Evolutionary conservation across 1,139 yeast species (phyloP).

Genomic region (Suhomyces taliae): DNA sequence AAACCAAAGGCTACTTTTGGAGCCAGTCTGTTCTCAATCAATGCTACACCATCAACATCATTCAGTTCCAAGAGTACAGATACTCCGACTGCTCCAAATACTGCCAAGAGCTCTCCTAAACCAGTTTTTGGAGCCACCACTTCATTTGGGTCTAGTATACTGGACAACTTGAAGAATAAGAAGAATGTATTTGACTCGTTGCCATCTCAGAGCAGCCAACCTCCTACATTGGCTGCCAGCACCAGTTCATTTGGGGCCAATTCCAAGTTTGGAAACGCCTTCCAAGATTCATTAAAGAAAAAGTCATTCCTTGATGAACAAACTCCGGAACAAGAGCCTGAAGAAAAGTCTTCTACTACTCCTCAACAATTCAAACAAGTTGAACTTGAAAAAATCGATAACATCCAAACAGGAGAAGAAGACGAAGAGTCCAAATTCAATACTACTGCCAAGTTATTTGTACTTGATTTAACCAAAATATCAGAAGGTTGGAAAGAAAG

Average conservation of each 20-base stretch:
- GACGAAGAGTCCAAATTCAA: conserved; percentile 69
- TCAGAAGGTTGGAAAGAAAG: conserved; percentile 92
- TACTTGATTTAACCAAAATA: conserved; percentile 62
- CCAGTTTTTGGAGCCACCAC: conserved; percentile 51
- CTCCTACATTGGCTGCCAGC: conserved; percentile 1
- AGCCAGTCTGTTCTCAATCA: conserved; percentile 28
- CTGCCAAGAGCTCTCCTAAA: conserved; percentile 16
- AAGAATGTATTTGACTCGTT: conserved; percentile 40
- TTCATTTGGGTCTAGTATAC: conserved; percentile 51
- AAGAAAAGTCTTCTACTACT: conserved; percentile 1
- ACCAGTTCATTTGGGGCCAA: conserved; percentile 53
- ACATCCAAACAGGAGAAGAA: conserved; percentile 86
- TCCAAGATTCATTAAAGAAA: conserved; percentile 47
- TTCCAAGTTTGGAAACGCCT: conserved; percentile 59
- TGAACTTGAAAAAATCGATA: conserved; percentile 51
- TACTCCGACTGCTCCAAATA: conserved; percentile 13
- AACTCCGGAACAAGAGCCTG: conserved; percentile 12
- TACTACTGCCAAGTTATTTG: conserved; percentile 78
- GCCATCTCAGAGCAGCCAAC: conserved; percentile 14
- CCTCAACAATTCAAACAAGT: conserved; percentile 50
- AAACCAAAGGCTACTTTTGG: conserved; percentile 30
- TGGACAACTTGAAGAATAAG: conserved; percentile 23
- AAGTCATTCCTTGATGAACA: conserved; percentile 56
- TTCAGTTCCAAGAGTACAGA: conserved; percentile 11
- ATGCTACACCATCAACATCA: conserved; percentile 25